Base-by-base conservation (phyloP, 495 filamentous ascomycete species). In the Talaromyces trachyspermus region DNA sequence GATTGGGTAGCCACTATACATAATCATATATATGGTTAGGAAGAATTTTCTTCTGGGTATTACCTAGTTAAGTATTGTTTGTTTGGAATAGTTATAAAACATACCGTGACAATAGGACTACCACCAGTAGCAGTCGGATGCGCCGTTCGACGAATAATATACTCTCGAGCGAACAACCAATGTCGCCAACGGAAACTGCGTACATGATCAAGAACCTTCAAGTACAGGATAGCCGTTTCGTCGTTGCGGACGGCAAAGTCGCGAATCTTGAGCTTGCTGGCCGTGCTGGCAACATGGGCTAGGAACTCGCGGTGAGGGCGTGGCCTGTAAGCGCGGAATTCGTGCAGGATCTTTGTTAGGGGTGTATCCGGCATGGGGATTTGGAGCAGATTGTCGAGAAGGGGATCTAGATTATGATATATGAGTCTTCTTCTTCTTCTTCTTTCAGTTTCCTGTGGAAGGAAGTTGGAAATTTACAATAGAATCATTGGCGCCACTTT, bases 131-230 rank as follows among this genome's bases (percentile, higher is more conserved):
- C 89, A 22, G 85, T 91, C 0, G 89, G 88, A 56, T 95, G 86
- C 0, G 68, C 71, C 0, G 86, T 92, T 48, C 81, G 76, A 57
- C 86, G 87, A 46, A 95, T 76, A 49, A 95, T 95, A 53, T 95
- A 95, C 72, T 95, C 89, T 17, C 88, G 71, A n/a, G 88, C 88
- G 55, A 95, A 95, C 51, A 89, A 81, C 89, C 89, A 95, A 57
- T 95, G 89, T 3, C 89, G 74, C 89, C 89, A 95, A 49, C 89
- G 70, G 68, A 95, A 95, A 55, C 89, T 87, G 43, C 89, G 80
- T 9, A 95, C 85, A 61, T 95, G 84, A 60, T 95, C 81, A 17
- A 95, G 63, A 0, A 79, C 72, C 53, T 75, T 70, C 4, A 95
- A 71, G 65, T 89, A 92, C 2, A 89, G 70, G 5, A 82, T 64